Evolutionary conservation across 805 yeast species (phyloP).

Genomic region (Cephaloascus albidus): DNA sequence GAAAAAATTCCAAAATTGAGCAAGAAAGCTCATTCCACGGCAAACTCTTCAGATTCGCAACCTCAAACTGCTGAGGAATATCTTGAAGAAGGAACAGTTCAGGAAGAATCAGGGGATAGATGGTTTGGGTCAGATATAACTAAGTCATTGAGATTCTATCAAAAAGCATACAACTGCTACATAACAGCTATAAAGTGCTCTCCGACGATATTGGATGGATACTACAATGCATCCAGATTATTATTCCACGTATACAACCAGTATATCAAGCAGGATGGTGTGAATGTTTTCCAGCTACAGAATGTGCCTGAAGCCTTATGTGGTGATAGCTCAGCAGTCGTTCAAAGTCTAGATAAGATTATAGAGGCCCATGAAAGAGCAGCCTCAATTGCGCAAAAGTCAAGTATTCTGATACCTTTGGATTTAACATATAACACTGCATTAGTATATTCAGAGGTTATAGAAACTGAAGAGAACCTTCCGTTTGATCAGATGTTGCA

Average conservation of each 20-base stretch:
- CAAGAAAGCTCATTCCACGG: constrained; percentile 4
- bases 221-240: constrained; percentile 52
- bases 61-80: constrained; percentile 41
- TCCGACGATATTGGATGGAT: constrained; percentile 27
- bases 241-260: constrained; percentile 48
- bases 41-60: constrained; percentile 2
- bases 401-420: constrained; percentile 13
- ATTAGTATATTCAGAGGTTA: constrained; percentile 34
- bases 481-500: constrained; percentile 8
- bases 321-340: constrained; percentile 19
- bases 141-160: constrained; percentile 58
- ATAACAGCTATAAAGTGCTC: constrained; percentile 18
- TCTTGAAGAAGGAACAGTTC: constrained; percentile 46
- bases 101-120: constrained; percentile 70
- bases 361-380: constrained; percentile 29
- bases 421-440: constrained; percentile 40
- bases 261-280: constrained; percentile 37
- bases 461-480: constrained; percentile 24
- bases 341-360: constrained; percentile 26
- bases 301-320: constrained; percentile 23
- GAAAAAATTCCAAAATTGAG: too few species aligned
- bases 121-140: constrained; percentile 61
- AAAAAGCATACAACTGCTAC: constrained; percentile 42
- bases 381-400: constrained; percentile 10
- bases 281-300: constrained; percentile 18